A percentile compares a stretch with the other conserved stretches of the same genome.
phyloP scores from a whole-genome alignment of 345 rosid species.

The Gossypium raimondii region DNA sequence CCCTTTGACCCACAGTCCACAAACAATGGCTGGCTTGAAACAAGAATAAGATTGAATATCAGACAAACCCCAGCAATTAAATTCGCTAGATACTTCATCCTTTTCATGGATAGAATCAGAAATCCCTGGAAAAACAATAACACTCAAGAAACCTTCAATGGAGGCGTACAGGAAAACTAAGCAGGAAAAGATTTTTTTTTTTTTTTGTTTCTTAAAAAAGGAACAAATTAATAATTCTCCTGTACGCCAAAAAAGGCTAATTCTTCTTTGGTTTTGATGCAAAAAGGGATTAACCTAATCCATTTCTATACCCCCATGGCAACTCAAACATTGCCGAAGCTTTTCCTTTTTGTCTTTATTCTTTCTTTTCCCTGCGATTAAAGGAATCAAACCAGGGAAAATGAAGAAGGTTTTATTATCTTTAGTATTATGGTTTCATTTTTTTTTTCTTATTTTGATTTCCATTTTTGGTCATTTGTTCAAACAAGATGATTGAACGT shows the following conservation, averaged over 20 bases:
- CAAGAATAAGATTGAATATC: conserved; percentile 23
- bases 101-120: not conserved
- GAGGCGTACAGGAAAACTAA: conserved; percentile 32
- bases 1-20: conserved; percentile 58
- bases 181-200: not conserved
- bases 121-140: not conserved
- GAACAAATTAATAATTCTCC: conserved; percentile 16
- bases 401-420: conserved; percentile 34
- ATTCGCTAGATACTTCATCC: not conserved
- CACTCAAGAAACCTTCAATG: not conserved
- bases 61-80: conserved; percentile 23
- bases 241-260: conserved; percentile 15
- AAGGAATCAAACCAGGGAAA: conserved; percentile 41
- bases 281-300: conserved; percentile 10
- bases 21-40: conserved; percentile 22
- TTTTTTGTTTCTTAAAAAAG: not conserved
- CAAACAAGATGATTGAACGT: conserved; percentile 7
- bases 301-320: conserved; percentile 23
- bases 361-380: conserved; percentile 9
- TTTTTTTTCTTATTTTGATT: conserved; percentile 14
- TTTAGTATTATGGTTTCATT: conserved; percentile 18
- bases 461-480: conserved; percentile 28
- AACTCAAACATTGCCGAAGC: conserved; percentile 7
- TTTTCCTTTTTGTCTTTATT: conserved; percentile 14
- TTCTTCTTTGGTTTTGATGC: not conserved